Evolutionary conservation across 352 stramenopile species (phyloP).

Genomic region (Phytophthora pini): DNA sequence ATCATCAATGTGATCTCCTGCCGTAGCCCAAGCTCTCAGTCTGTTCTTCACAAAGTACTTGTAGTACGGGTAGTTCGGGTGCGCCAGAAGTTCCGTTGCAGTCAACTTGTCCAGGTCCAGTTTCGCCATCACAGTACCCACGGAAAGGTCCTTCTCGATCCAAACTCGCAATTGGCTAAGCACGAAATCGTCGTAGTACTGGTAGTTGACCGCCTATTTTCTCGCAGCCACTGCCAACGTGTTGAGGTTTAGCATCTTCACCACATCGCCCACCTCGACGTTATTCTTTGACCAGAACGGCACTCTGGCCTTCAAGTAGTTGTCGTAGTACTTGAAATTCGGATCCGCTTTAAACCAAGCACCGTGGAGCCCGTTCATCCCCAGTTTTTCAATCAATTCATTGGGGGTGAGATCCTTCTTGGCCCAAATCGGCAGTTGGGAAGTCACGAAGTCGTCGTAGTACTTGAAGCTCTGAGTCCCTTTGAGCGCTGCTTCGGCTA

Average conservation of each 20-base stretch:
- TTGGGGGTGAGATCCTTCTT: conserved; percentile 8
- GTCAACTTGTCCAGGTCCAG: conserved; percentile 10
- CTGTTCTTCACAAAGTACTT: conserved; percentile 13
- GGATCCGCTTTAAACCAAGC: background rate
- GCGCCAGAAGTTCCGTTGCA: background rate
- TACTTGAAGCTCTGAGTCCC: conserved; percentile 1
- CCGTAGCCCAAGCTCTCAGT: conserved; percentile 11
- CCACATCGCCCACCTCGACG: background rate
- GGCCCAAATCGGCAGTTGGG: conserved; percentile 19
- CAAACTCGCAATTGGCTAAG: conserved; percentile 4
- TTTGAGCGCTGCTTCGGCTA: background rate
- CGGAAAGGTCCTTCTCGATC: background rate
- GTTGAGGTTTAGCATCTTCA: conserved; percentile 7
- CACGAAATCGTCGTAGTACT: conserved; percentile 21
- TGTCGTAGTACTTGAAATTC: conserved; percentile 25
- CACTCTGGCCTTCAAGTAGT: background rate
- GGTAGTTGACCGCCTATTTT: conserved; percentile 10
- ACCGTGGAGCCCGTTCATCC: background rate
- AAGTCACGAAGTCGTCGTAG: conserved; percentile 23
- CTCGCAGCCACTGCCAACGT: conserved; percentile 1
- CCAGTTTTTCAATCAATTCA: conserved; percentile 6
- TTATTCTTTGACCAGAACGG: conserved; percentile 5
- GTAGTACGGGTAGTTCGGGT: conserved; percentile 26
- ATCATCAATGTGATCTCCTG: background rate
- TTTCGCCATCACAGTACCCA: conserved; percentile 13